Base-by-base conservation (phyloP, 2,329 filamentous ascomycete species). In the Torrubiellomyces zombiae region DNA sequence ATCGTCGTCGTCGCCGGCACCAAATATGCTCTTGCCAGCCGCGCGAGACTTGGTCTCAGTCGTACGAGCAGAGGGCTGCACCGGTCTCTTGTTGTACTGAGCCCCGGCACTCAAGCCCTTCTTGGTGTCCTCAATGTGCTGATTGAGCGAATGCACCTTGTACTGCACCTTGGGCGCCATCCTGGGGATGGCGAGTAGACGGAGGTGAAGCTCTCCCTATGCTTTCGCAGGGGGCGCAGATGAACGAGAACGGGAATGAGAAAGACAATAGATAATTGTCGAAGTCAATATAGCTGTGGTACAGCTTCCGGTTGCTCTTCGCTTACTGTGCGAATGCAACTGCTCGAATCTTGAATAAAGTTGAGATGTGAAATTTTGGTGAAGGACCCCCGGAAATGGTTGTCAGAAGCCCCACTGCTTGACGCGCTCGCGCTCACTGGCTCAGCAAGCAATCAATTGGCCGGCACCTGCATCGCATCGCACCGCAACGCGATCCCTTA, bases 121-220 rank as follows among this genome's bases (percentile, higher is more conserved):
- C 18, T 49, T 40, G n/a, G 45, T 45, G 24, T 51, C 44, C 28
- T 47, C 46, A 17, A 54, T 46, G 35, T 53, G 48, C 37, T 50
- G 42, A 32, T 24, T 48, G 25, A 54, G 42, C 14, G 50, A 54
- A 21, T 51, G 43, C 11, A 51, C 38, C 33, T 49, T 44, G 38
- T 37, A 54, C 1, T 41, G 39, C 32, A 42, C 38, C 22, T 47
- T 51, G 27, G 46, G 45, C 28, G 47, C 49, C 50, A 54, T 54
- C 32, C 36, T 43, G 32, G 33, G 32, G 29, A 32, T 23, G 20
- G 31, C 29, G 30, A 17, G 13, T 7, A 11, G n/a, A n/a, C 23
- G 28, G 29, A 31, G n/a, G n/a, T n/a, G n/a, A n/a, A n/a, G n/a
- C n/a, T n/a, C n/a, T n/a, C n/a, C n/a, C n/a, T n/a, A n/a, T n/a